Base-by-base conservation (phyloP, 805 yeast species). In the Cyberlindnera americana region DNA sequence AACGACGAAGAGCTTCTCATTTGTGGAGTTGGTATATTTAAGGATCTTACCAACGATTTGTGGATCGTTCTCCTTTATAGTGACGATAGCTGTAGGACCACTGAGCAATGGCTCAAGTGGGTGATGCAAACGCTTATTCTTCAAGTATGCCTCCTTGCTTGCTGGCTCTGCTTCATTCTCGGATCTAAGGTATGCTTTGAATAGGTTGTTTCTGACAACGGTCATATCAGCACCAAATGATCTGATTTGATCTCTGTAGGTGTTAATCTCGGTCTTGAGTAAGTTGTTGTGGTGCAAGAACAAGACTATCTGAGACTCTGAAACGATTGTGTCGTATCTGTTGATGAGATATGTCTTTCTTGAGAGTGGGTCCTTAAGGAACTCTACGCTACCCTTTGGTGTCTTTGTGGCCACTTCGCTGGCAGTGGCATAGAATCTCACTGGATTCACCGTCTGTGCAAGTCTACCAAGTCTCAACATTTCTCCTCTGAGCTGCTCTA, bases 311-410 rank as follows among this genome's bases (percentile, higher is more conserved):
- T 86, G 80, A 59, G 78, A 78, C 21, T 64, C 67, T 41, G 81
- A 79, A 65, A 88, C 72, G 47, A 88, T 60, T 47, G 81, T 65
- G 45, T 86, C 77, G 69, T 91, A 91, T 49, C 75, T 69, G 62
- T 91, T 96, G 47, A 91, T 70, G 47, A 91, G 69, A 52, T 78
- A 89, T 0, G 97, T 89, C 67, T 91, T 91, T 66, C 97, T 78
- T 4, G 91, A 80, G 29, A 71, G 73, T 32, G 69, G 54, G 14
- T 78, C 78, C 60, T 90, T 90, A 40, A 73, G 66, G 35, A 37
- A 47, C 13, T 40, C 18, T 2, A 47, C 44, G 77, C 36, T 64
- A 55, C 49, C 79, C 32, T 41, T 15, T 10, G 34, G 36, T 23
- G 29, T 27, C 13, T 33, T 19, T 2, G 40, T 11, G 2, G 40